Percentiles rank a stretch among this genome's conserved stretches.
These are phyloP conservation scores for Dichomitus squalens DNA, from an alignment of 1,284 basidiomycete species.

Conservation along the genomic window DNA sequence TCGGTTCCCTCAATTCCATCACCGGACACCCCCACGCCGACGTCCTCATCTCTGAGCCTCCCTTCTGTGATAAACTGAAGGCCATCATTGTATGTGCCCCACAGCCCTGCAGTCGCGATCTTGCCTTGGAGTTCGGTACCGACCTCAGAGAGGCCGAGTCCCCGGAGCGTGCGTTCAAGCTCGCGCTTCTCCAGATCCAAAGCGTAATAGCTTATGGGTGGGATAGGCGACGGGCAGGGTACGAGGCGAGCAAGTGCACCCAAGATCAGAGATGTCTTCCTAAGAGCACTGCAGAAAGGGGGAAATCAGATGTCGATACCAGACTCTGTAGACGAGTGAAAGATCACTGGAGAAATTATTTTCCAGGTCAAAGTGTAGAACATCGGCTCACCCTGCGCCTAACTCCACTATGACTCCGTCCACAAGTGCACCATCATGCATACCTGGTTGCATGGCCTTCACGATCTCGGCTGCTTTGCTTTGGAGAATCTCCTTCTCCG, in stretches of 20 bases:
- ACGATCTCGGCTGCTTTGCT: constrained; percentile 68
- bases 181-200: constrained; percentile 91
- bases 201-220: constrained; percentile 86
- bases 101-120: constrained; percentile 79
- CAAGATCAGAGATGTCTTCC: constrained; percentile 91
- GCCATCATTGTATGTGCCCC: constrained; percentile 89
- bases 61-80: constrained; percentile 66
- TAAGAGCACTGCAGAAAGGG: constrained; percentile 64
- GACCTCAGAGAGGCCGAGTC: constrained; percentile 66
- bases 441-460: constrained; percentile 65
- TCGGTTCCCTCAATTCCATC: constrained; percentile 30
- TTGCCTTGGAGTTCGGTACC: constrained; percentile 70
- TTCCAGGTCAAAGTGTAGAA: neutral
- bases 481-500: constrained; percentile 74
- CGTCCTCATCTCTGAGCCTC: constrained; percentile 43
- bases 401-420: constrained; percentile 77
- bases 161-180: constrained; percentile 78
- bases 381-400: constrained; percentile 80
- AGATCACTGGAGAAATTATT: neutral
- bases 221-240: constrained; percentile 34
- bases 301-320: neutral
- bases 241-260: constrained; percentile 69
- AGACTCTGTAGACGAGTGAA: neutral
- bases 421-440: constrained; percentile 47
- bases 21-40: constrained; percentile 17